These are phyloP conservation scores for Solanum bukasovii DNA, from an alignment of 257 asterid genomes.

Conservation along the genomic window DNA sequence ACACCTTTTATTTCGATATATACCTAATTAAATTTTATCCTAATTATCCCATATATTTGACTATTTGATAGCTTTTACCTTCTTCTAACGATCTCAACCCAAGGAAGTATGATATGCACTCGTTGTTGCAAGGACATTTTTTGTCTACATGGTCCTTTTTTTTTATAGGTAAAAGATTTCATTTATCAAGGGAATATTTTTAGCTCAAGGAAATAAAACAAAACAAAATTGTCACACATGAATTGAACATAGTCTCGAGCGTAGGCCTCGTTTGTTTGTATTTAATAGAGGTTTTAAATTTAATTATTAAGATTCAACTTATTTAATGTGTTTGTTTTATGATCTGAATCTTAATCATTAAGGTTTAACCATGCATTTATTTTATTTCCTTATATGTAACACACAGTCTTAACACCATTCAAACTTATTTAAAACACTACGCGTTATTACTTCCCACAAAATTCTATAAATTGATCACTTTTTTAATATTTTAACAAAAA, in stretches of 20 bases:
- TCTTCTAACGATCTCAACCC: neutral
- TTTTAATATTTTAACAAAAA: too few species aligned
- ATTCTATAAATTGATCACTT: too few species aligned
- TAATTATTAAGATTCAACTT: too few species aligned
- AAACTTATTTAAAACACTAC: neutral
- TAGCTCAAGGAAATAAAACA: neutral
- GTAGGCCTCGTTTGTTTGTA: neutral
- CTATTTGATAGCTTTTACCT: neutral
- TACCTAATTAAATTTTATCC: neutral
- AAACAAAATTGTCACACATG: neutral
- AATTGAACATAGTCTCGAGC: neutral
- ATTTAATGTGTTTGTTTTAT: too few species aligned
- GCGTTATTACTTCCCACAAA: neutral
- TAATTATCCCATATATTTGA: too few species aligned
- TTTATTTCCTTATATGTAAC: neutral
- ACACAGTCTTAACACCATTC: neutral
- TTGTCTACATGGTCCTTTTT: neutral
- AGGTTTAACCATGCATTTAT: rapidly evolving
- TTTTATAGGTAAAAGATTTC: too few species aligned
- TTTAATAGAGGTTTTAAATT: too few species aligned
- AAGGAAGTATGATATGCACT: neutral
- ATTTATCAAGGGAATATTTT: neutral
- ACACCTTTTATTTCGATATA: too few species aligned
- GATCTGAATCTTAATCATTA: neutral
- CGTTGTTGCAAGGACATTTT: neutral